Evolutionary conservation across 768 basidiomycete species (phyloP), one percentile per base, ranked within the genome.

Genomic region (Tricholoma furcatifolium): DNA sequence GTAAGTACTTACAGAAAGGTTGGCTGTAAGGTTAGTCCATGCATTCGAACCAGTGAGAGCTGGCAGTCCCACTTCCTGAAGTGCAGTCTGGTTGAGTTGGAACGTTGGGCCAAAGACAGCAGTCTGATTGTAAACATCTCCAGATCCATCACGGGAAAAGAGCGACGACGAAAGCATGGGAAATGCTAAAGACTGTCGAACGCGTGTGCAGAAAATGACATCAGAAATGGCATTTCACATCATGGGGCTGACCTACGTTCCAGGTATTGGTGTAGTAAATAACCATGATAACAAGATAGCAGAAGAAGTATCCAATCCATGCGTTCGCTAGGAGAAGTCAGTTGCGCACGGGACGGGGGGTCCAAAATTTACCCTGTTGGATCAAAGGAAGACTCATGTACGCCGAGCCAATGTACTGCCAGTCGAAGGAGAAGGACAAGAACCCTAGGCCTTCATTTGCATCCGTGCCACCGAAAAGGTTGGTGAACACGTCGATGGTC

Each of bases 361-460:
- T 39, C 18, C 3, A 45, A n/a, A 43, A 27, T 9, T 9, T 38
- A 79, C 80, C 79, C 72, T 85, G 83, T 51, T 82, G 81, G 17
- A 77, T 68, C 3, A 85, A 58, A 9, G 83, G 82, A 24, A 72
- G 66, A 53, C 76, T 80, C 80, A 82, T 76, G 50, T 61, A 78
- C n/a, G 24, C 34, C 14, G 81, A 81, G 0, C 77, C 77, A 55
- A 85, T 81, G 57, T 83, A 83, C 54, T 84, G 81, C 83, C 83
- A 88, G 59, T 87, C 86, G 42, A 87, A 77, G n/a, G 81, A 80
- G 38, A 88, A 52, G 31, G 78, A 80, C 36, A 82, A 50, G 17
- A 87, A 60, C 0, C 86, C 85, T 36, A 88, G 70, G 0, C 85
- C 86, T 64, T 88, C 85, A 58, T 88, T 88, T 24, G 77, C 84